Percentiles rank a stretch among this genome's conserved stretches.
These are phyloP conservation scores for Xylariaceae sp. DNA, from an alignment of 2,329 filamentous ascomycete genomes.

Conservation along the genomic window DNA sequence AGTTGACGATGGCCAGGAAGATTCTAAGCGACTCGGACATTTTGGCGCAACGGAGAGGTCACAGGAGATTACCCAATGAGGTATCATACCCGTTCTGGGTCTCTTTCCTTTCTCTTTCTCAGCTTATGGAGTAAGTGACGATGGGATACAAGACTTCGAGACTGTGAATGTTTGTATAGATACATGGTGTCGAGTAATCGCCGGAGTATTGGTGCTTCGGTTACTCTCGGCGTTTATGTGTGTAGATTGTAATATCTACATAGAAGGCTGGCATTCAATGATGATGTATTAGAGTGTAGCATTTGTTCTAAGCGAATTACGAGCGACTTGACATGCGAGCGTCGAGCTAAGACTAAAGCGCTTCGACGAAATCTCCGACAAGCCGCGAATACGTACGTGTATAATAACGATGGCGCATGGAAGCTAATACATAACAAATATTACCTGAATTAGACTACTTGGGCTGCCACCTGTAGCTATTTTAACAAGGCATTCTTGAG, in stretches of 20 bases:
- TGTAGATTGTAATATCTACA: constrained; percentile 13
- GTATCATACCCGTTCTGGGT: neutral
- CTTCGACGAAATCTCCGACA: too few relatives aligned
- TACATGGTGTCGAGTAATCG: constrained; percentile 12
- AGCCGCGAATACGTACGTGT: too few relatives aligned
- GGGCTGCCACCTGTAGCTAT: too few relatives aligned
- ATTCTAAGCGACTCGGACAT: constrained; percentile 52
- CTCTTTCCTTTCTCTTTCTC: constrained; percentile 16
- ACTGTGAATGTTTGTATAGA: constrained; percentile 33
- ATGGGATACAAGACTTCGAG: constrained; percentile 20
- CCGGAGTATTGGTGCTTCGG: constrained; percentile 1
- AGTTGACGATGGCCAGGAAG: constrained; percentile 42
- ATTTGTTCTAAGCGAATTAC: constrained; percentile 16
- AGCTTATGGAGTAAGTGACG: neutral
- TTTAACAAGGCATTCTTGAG: too few relatives aligned
- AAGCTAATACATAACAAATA: too few relatives aligned
- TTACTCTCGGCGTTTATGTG: constrained; percentile 11
- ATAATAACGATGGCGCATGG: too few relatives aligned
- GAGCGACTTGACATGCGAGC: constrained; percentile 11
- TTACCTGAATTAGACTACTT: too few relatives aligned
- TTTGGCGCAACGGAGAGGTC: constrained; percentile 45
- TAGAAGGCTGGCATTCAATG: constrained; percentile 28
- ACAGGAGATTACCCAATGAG: constrained; percentile 43
- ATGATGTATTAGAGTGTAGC: constrained; percentile 22
- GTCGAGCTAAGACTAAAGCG: too few relatives aligned